Conservation (phyloP, 352 stramenopile species). For the Halophytophthora polymorphica region DNA sequence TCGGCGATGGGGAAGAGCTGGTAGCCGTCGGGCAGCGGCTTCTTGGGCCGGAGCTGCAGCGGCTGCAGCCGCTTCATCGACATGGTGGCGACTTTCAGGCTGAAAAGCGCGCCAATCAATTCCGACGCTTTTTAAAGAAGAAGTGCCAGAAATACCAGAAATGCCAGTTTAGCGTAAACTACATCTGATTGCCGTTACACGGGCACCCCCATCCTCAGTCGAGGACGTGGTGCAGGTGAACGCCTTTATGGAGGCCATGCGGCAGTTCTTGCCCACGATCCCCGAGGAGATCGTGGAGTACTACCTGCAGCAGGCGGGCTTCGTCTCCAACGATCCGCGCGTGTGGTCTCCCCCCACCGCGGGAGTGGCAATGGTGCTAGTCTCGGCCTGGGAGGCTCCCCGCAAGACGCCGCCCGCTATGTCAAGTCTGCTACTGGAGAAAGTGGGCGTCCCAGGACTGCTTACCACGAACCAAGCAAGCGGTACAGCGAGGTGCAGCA, state of each 20-base stretch:
- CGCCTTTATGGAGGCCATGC: slow-evolving; percentile 65
- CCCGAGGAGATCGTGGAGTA: slow-evolving; percentile 75
- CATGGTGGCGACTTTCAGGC: slow-evolving; percentile 17
- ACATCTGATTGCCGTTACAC: no score
- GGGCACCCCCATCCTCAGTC: no score
- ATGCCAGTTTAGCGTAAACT: no score
- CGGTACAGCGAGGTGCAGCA: no score
- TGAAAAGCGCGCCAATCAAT: no score
- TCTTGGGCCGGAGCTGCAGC: slow-evolving; percentile 41
- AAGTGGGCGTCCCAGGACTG: no score
- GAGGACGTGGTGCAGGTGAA: slow-evolving; percentile 50
- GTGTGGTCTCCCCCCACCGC: slow-evolving; percentile 38
- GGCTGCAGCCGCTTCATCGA: slow-evolving; percentile 77
- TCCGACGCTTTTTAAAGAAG: neutral
- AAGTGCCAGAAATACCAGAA: neutral
- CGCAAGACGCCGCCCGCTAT: no score
- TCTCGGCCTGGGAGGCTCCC: no score
- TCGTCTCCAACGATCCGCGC: slow-evolving; percentile 61
- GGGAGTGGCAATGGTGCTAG: no score
- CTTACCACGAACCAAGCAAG: no score
- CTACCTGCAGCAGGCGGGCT: slow-evolving; percentile 72
- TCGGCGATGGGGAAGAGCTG: slow-evolving; percentile 61
- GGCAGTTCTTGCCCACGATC: slow-evolving; percentile 60
- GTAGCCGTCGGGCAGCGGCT: slow-evolving; percentile 51
- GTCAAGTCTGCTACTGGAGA: no score